Base-by-base conservation (phyloP, 2,329 filamentous ascomycete species). In the Aspergillus calidoustus region DNA sequence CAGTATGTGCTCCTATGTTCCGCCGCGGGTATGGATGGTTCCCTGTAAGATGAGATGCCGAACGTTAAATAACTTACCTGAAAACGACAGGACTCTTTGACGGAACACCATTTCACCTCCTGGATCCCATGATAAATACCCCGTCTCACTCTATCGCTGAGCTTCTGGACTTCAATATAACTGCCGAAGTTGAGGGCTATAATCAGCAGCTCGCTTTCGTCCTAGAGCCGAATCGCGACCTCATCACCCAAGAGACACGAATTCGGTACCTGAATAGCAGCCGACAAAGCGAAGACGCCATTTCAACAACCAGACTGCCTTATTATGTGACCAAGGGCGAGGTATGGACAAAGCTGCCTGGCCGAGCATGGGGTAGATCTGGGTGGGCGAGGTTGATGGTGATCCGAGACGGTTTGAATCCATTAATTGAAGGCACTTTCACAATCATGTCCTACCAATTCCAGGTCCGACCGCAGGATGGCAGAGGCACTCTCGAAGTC, bases 401-500 rank as follows among this genome's bases (percentile, higher is more conserved):
- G 41, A 44, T 56, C 4, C 44, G 46, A 13, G 52, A 50, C 23
- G 46, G 52, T 7, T 11, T 4, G 9, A 28, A 17, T 22, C 52
- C 58, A 7, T 50, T 55, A 30, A 50, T 60, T 22, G 52, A 60
- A 30, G 52, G 58, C 3, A 60, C 58, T 28, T 60, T 60, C 52
- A 55, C 52, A 9, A 34, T 60, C 23, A 17, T 23, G 13, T 60
- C 58, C 11, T 31, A 55, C 38, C 58, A 60, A n/a, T 56, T 55
- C 19, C 30, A 49, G 15, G 44, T 60, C 13, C 43, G 44, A 55
- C n/a, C 49, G 17, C 28, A 60, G 46, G 30, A 60, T 28, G 13
- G n/a, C 25, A 30, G 11, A 51, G 11, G 15, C 13, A 15, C 13
- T 41, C 34, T 15, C 34, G 15, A 13, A 41, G 5, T 41, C 34